Evolutionary conservation across 768 basidiomycete genomes (phyloP).

Genomic region (Termitomyces titanicus): DNA sequence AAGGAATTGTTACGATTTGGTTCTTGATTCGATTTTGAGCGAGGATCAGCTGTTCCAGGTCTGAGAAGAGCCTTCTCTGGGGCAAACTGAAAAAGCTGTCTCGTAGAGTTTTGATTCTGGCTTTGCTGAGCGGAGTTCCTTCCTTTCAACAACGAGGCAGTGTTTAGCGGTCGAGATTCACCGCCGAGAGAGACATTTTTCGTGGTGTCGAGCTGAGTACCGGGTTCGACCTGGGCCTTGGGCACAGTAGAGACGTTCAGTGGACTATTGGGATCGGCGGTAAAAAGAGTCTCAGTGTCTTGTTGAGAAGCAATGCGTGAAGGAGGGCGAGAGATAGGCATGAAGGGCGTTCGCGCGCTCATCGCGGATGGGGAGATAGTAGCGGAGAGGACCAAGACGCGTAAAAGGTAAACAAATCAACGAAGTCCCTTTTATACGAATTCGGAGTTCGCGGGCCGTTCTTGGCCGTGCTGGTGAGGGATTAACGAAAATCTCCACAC

Average conservation of each 20-base stretch:
- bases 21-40: conserved; percentile 3
- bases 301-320: not conserved
- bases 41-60: conserved; percentile 28
- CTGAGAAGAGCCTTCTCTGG: conserved; percentile 6
- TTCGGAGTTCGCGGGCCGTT: conserved; percentile 2
- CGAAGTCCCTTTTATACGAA: not conserved
- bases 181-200: not conserved
- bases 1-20: conserved; percentile 4
- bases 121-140: not conserved
- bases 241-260: not conserved
- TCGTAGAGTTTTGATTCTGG: not conserved
- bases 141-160: conserved; percentile 10
- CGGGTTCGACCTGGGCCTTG: not conserved
- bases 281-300: not conserved
- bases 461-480: not conserved
- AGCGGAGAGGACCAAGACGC: conserved; percentile 4
- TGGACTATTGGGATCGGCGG: not conserved
- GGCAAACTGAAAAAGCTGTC: conserved; percentile 5
- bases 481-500: not conserved
- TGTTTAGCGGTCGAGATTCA: conserved; percentile 13
- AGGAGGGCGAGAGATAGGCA: conserved; percentile 6
- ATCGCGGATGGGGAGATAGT: conserved; percentile 1
- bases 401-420: not conserved
- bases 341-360: conserved; percentile 20
- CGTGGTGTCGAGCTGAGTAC: not conserved